phyloP scores from a whole-genome alignment of 2,329 filamentous ascomycete species.

The Penicillium concentricum region DNA sequence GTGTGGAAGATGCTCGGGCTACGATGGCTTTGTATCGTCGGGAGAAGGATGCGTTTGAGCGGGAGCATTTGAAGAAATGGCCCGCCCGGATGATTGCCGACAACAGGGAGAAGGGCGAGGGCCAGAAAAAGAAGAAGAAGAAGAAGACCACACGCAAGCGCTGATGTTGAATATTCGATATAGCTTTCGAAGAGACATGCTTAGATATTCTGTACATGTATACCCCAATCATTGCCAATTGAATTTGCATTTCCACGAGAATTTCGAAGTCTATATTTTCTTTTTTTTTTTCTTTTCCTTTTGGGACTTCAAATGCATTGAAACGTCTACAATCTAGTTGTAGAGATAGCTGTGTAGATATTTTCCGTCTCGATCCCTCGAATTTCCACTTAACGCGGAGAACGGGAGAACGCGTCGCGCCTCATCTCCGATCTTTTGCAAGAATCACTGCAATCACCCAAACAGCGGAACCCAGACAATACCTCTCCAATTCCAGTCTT shows the following conservation, averaged over 20 bases:
- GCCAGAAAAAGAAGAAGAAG: constrained; percentile 49
- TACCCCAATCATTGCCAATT: constrained; percentile 23
- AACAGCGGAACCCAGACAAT: not conserved
- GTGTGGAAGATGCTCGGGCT: constrained; percentile 75
- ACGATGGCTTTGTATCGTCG: constrained; percentile 85
- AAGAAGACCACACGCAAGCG: constrained; percentile 45
- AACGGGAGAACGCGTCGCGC: constrained; percentile 34
- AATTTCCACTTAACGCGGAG: constrained; percentile 31
- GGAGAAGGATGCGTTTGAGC: constrained; percentile 81
- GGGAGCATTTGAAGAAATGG: constrained; percentile 71
- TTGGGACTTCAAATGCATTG: too few species aligned
- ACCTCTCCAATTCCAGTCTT: not conserved
- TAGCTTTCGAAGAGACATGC: constrained; percentile 4
- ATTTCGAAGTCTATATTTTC: not conserved
- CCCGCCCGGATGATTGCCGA: constrained; percentile 43
- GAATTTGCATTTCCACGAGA: constrained; percentile 5
- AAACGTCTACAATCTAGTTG: not conserved
- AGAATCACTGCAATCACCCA: not conserved
- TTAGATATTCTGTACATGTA: constrained; percentile 22
- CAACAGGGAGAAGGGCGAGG: constrained; percentile 32
- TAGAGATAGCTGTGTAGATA: not conserved
- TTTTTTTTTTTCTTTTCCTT: too few species aligned
- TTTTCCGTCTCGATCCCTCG: not conserved
- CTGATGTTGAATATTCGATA: constrained; percentile 25
- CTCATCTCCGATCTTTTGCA: constrained; percentile 8